Percentiles rank a stretch among this genome's conserved stretches.
Evolutionary conservation across 1,284 basidiomycete genomes (phyloP).

Genomic region (Ustilago nuda): DNA sequence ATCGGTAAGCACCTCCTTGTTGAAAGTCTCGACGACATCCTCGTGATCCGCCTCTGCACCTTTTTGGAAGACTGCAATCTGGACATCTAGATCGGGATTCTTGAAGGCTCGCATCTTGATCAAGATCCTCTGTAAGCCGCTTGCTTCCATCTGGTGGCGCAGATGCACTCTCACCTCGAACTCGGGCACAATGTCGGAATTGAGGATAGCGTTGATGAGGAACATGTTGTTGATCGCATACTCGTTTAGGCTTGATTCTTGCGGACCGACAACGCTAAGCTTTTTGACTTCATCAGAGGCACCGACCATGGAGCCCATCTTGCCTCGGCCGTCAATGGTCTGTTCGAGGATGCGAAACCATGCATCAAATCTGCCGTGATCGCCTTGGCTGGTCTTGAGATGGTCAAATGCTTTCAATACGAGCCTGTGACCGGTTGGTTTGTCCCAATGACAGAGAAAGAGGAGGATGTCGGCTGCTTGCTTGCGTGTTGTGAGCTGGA

Average conservation of each 20-base stretch:
- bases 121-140: conserved; percentile 82
- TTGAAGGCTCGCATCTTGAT: conserved; percentile 79
- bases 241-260: conserved; percentile 82
- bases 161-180: conserved; percentile 85
- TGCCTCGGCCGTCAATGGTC: conserved; percentile 84
- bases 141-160: conserved; percentile 87
- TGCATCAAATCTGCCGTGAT: conserved; percentile 77
- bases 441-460: conserved; percentile 72
- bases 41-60: conserved; percentile 83
- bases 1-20: conserved; percentile 81
- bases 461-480: conserved; percentile 80
- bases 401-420: conserved; percentile 72
- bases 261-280: conserved; percentile 71
- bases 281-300: conserved; percentile 87
- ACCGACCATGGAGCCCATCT: conserved; percentile 94
- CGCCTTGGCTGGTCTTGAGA: conserved; percentile 54
- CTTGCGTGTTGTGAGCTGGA: conserved; percentile 83
- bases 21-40: conserved; percentile 80
- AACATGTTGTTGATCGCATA: conserved; percentile 62
- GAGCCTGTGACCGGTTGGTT: conserved; percentile 71
- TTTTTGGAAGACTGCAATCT: conserved; percentile 78
- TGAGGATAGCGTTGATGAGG: conserved; percentile 62
- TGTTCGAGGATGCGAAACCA: conserved; percentile 89
- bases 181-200: conserved; percentile 63
- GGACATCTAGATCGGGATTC: conserved; percentile 76